Percentiles rank a stretch among this genome's conserved stretches.
These are phyloP conservation scores for Sporothrix brasiliensis DNA, from an alignment of 2,329 filamentous ascomycete genomes.

Conservation along the genomic window DNA sequence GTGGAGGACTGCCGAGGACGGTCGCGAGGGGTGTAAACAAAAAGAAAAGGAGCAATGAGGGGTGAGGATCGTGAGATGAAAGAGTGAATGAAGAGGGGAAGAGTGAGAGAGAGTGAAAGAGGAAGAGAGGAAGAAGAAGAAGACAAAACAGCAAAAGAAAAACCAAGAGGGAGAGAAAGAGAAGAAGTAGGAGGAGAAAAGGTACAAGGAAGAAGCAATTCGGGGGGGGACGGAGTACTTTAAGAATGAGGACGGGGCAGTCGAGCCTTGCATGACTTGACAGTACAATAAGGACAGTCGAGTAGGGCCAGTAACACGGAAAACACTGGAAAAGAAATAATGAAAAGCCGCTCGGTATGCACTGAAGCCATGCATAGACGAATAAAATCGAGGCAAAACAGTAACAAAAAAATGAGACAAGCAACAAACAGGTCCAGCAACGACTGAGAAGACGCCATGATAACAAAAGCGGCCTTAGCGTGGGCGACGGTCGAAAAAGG, in stretches of 20 bases:
- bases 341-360: background rate
- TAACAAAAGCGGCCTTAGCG: conserved; percentile 1
- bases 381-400: conserved; percentile 17
- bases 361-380: background rate
- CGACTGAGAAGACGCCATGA: background rate
- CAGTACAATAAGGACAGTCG: too few species aligned
- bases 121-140: background rate
- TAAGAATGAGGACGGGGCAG: conserved; percentile 24
- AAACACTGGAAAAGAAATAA: background rate
- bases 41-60: background rate
- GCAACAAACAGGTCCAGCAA: background rate
- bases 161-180: background rate
- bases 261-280: background rate
- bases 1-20: conserved; percentile 10
- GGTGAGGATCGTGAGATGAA: background rate
- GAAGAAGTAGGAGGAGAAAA: conserved; percentile 7
- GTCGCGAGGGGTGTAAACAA: conserved; percentile 12
- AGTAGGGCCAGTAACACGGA: too few species aligned
- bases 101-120: background rate
- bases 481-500: background rate
- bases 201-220: conserved; percentile 7
- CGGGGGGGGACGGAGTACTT: conserved; percentile 24
- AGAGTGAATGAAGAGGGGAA: background rate
- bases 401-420: background rate
- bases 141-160: background rate